A percentile compares a stretch with the other conserved stretches of the same genome.
phyloP scores from a whole-genome alignment of 2,329 filamentous ascomycete species.

The Pseudogymnoascus sp. region DNA sequence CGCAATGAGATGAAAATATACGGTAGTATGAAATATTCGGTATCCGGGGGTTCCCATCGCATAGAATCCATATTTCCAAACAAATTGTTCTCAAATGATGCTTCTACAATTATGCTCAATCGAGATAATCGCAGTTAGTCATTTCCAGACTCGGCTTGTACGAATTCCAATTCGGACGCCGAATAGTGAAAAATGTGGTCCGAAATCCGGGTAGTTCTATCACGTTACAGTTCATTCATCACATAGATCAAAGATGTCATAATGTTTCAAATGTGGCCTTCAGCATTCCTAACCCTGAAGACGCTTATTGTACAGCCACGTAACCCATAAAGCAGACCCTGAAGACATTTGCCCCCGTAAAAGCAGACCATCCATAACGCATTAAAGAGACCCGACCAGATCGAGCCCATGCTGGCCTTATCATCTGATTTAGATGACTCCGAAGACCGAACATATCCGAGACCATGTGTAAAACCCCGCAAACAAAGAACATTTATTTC shows the following conservation, averaged over 20 bases:
- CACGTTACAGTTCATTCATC: background rate
- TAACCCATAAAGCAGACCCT: conserved; percentile 59
- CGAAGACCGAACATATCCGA: conserved; percentile 45
- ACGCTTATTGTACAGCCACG: conserved; percentile 60
- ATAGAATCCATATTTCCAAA: background rate
- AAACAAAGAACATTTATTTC: conserved; percentile 65
- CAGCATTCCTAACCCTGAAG: conserved; percentile 28
- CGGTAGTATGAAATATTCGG: background rate
- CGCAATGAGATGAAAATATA: background rate
- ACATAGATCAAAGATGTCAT: background rate
- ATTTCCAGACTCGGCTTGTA: background rate
- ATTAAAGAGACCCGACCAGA: conserved; percentile 43
- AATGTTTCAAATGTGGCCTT: conserved; percentile 18
- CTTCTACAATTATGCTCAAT: background rate
- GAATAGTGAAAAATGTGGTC: background rate
- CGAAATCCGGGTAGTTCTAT: background rate
- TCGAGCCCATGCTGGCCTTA: conserved; percentile 21
- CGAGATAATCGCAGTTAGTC: background rate
- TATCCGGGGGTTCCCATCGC: background rate
- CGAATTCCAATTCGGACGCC: background rate
- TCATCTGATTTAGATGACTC: conserved; percentile 25
- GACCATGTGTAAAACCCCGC: conserved; percentile 46
- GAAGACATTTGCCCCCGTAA: conserved; percentile 59
- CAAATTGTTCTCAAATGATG: background rate
- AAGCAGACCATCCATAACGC: conserved; percentile 64